These are phyloP conservation scores for Neostapfia colusana DNA, from an alignment of 176 grass and related monocot species.

Conservation along the genomic window DNA sequence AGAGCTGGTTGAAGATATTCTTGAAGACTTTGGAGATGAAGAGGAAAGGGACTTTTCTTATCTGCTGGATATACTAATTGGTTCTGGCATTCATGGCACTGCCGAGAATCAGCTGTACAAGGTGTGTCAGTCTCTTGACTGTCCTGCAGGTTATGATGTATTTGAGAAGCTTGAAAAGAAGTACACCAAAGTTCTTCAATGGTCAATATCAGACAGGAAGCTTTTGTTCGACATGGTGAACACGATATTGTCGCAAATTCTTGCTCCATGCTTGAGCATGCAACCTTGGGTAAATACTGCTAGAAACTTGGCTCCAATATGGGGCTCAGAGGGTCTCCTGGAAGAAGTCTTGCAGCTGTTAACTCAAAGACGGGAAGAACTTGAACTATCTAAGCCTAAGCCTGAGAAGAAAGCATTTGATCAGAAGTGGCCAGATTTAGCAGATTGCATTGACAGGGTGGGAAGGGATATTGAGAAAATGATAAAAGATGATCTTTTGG, in stretches of 20 bases:
- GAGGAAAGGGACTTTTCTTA: constrained; percentile 92
- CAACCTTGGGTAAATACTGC: constrained; percentile 60
- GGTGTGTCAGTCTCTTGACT: constrained; percentile 55
- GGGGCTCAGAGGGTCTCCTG: constrained; percentile 75
- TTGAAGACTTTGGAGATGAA: constrained; percentile 63
- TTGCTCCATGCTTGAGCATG: constrained; percentile 66
- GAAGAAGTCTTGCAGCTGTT: constrained; percentile 64
- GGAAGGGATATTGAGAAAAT: constrained; percentile 80
- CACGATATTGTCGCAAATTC: constrained; percentile 64
- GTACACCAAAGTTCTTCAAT: constrained; percentile 51
- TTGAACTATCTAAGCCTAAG: constrained; percentile 26
- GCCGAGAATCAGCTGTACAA: constrained; percentile 45
- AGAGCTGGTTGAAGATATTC: constrained; percentile 51
- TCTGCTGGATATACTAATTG: constrained; percentile 73
- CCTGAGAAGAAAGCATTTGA: constrained; percentile 49
- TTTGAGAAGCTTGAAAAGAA: constrained; percentile 89
- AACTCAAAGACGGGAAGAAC: constrained; percentile 37
- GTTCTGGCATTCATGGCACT: constrained; percentile 68
- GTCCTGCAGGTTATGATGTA: constrained; percentile 48
- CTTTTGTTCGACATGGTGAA: constrained; percentile 78
- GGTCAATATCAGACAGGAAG: constrained; percentile 66
- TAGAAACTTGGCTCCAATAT: constrained; percentile 52
- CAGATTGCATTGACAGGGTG: constrained; percentile 49
- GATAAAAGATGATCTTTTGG: constrained; percentile 68
- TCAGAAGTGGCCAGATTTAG: constrained; percentile 55